A percentile compares a stretch with the other conserved stretches of the same genome.
Conservation (phyloP, 495 filamentous ascomycete genomes). For the Bombardia bombarda region DNA sequence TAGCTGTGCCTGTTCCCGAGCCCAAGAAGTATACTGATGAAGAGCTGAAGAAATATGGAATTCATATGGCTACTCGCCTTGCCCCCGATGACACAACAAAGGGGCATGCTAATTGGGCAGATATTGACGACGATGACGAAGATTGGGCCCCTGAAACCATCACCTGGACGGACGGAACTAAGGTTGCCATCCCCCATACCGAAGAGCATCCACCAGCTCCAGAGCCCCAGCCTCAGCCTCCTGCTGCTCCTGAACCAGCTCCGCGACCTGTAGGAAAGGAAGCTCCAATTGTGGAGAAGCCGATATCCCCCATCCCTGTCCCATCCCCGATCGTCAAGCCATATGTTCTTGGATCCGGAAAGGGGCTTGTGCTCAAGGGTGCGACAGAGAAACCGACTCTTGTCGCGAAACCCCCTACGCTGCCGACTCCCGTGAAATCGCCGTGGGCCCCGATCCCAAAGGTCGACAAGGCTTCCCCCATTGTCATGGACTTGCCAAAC, state of each 20-base stretch:
- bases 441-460: conserved; percentile 86
- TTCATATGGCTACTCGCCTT: conserved; percentile 88
- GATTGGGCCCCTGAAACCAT: conserved; percentile 96
- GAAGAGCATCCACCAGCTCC: conserved; percentile 40
- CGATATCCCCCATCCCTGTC: conserved; percentile 29
- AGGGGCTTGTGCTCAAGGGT: conserved; percentile 56
- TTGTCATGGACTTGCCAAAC: conserved; percentile 38
- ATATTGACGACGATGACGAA: conserved; percentile 97
- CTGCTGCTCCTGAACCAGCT: conserved; percentile 5
- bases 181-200: conserved; percentile 66
- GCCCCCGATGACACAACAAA: conserved; percentile 65
- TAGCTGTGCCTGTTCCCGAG: conserved; percentile 68
- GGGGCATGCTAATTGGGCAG: conserved; percentile 88
- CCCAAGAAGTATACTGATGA: conserved; percentile 95
- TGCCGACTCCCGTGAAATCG: conserved; percentile 70
- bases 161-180: conserved; percentile 95
- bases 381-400: conserved; percentile 66
- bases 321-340: conserved; percentile 32
- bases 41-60: conserved; percentile 91
- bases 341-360: conserved; percentile 34
- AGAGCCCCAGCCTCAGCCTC: conserved; percentile 19
- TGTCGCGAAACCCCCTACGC: conserved; percentile 67
- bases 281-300: conserved; percentile 22
- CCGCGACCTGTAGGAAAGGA: conserved; percentile 12
- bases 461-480: conserved; percentile 69